Evolutionary conservation across 768 basidiomycete species (phyloP), one percentile per base, ranked within the genome.

Genomic region (Lyophyllum decastes): DNA sequence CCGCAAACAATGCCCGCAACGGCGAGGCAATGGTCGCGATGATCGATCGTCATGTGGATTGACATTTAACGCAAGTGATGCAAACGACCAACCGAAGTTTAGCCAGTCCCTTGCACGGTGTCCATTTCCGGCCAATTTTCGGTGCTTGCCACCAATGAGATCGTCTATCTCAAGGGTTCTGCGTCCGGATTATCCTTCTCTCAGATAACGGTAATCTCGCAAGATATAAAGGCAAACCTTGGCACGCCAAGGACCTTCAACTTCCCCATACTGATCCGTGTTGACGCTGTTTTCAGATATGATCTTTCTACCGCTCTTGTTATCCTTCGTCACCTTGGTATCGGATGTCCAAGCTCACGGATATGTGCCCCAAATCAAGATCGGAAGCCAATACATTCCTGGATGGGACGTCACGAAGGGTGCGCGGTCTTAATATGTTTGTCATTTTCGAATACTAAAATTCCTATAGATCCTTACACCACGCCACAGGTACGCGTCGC

Each of bases 351-450:
- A 61, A 27, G 59, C 55, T 17, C 59, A 61, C 34, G 59, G 59
- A 26, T 61, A 61, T 44, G 59, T 61, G n/a, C 55, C 55, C 7
- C 59, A 61, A 48, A 56, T 61, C 43, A 61, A 54, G 59, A 61
- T 61, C 19, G 55, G 55, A 17, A 57, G 43, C 27, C 54, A 56
- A n/a, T 56, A 61, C 49, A 61, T 61, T 27, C 33, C 54, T 52
- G 59, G 59, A 7, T 57, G 55, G 55, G 55, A 57, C 16, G 34
- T 43, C 4, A 43, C 47, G 10, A 57, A 57, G 21, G 55, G 55
- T 50, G 11, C 14, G 45, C 21, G 22, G 12, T 16, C 14, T 3
- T 38, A 4, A 38, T 9, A 4, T 7, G 14, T 14, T 38, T 38
- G 35, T 4, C 14, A 8, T 38, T 16, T 16, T 38, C 35, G 35